These are phyloP conservation scores for Domatiomyces globalis DNA, from an alignment of 2,329 filamentous ascomycete genomes.

Conservation along the genomic window DNA sequence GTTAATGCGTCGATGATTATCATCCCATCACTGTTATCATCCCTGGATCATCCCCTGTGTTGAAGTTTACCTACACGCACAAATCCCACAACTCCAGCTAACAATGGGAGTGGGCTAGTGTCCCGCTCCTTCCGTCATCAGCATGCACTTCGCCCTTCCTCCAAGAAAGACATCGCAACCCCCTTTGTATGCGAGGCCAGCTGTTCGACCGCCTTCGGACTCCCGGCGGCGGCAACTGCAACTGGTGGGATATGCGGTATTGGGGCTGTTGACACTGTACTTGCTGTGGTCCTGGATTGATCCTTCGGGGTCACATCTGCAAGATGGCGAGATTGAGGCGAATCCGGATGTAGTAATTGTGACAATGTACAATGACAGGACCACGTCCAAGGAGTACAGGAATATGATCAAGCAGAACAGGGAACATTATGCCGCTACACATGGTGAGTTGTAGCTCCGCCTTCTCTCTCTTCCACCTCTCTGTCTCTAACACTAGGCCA, in stretches of 20 bases:
- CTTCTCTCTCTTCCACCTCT: background rate
- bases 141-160: constrained; percentile 83
- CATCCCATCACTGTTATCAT: no score
- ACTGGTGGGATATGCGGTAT: constrained; percentile 39
- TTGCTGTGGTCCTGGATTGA: constrained; percentile 42
- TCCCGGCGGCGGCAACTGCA: constrained; percentile 45
- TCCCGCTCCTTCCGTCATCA: constrained; percentile 11
- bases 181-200: constrained; percentile 49
- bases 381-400: constrained; percentile 52
- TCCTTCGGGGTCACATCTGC: constrained; percentile 19
- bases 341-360: constrained; percentile 57
- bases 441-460: constrained; percentile 47
- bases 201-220: constrained; percentile 21
- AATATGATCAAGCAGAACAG: constrained; percentile 68
- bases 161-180: constrained; percentile 69
- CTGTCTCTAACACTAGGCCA: constrained; percentile 25
- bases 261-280: constrained; percentile 45
- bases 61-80: background rate
- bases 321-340: constrained; percentile 25
- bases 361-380: constrained; percentile 61
- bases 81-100: background rate
- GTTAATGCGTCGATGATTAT: no score
- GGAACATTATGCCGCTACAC: constrained; percentile 66
- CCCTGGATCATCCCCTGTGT: background rate
- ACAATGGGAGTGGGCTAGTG: background rate